These are phyloP conservation scores for Cryptococcus floricola DNA, from an alignment of 1,284 basidiomycete species.

Conservation along the genomic window DNA sequence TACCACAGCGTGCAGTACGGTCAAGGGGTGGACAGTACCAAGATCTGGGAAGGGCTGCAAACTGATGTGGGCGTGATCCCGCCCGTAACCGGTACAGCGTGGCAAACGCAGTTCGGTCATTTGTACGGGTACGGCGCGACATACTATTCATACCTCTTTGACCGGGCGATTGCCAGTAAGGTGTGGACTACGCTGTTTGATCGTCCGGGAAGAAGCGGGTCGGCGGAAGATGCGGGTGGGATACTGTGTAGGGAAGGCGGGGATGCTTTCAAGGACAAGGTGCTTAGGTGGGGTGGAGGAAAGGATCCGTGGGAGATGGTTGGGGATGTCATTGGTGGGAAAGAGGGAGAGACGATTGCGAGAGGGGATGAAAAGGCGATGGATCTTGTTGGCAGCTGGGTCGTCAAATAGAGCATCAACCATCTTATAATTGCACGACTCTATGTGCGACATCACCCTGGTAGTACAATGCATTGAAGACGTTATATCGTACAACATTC, in stretches of 20 bases:
- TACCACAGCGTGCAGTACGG: constrained; percentile 65
- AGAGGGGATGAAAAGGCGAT: constrained; percentile 76
- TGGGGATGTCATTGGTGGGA: constrained; percentile 60
- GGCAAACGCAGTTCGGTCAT: constrained; percentile 94
- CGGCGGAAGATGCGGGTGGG: constrained; percentile 1
- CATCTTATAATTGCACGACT: too few species aligned
- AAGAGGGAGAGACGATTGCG: constrained; percentile 34
- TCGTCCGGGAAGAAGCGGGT: not conserved
- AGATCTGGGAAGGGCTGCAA: constrained; percentile 61
- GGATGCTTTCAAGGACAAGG: constrained; percentile 71
- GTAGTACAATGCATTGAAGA: too few species aligned
- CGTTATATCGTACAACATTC: too few species aligned
- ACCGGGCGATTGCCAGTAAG: constrained; percentile 86
- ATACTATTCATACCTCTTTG: constrained; percentile 96
- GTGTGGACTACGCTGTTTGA: constrained; percentile 77
- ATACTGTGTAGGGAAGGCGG: constrained; percentile 60
- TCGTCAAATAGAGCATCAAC: constrained; percentile 14
- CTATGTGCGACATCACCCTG: too few species aligned
- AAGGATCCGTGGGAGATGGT: constrained; percentile 94
- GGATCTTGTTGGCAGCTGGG: constrained; percentile 81
- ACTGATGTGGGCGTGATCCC: constrained; percentile 72
- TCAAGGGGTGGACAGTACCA: constrained; percentile 58
- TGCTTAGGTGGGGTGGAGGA: constrained; percentile 80
- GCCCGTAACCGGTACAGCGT: constrained; percentile 74
- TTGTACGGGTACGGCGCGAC: constrained; percentile 94